A percentile compares a stretch with the other conserved stretches of the same genome.
These are phyloP conservation scores for Begonia loranthoides DNA, from an alignment of 306 rosid species.

Conservation along the genomic window DNA sequence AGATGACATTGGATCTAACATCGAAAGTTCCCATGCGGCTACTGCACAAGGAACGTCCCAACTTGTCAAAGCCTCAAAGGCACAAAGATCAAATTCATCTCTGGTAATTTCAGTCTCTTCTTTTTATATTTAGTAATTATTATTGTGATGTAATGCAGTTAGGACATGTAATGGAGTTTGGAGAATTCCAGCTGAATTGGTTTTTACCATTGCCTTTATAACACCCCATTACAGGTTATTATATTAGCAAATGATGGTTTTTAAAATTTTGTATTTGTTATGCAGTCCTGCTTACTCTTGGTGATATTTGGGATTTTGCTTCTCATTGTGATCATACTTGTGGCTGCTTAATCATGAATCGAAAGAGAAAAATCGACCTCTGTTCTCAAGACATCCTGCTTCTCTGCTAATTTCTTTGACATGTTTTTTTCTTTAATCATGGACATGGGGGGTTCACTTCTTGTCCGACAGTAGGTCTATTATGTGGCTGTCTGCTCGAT, in stretches of 20 bases:
- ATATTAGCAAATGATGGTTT: too few relatives aligned
- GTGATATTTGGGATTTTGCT: constrained; percentile 91
- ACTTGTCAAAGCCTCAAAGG: constrained; percentile 70
- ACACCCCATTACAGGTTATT: too few relatives aligned
- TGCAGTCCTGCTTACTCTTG: constrained; percentile 81
- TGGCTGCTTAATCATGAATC: constrained; percentile 44
- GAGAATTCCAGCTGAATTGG: too few relatives aligned
- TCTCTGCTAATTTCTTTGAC: constrained; percentile 12
- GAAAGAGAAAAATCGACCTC: constrained; percentile 1
- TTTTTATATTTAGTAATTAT: not conserved
- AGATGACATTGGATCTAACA: constrained; percentile 83
- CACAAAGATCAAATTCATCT: constrained; percentile 84
- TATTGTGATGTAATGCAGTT: not conserved
- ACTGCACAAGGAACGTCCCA: constrained; percentile 65
- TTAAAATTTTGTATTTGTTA: not conserved
- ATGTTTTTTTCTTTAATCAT: not conserved
- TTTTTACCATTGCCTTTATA: too few relatives aligned
- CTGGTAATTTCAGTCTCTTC: constrained; percentile 39
- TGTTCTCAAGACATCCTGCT: constrained; percentile 13
- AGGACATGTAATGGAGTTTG: too few relatives aligned
- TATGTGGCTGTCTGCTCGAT: constrained; percentile 7
- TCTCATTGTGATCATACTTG: constrained; percentile 69
- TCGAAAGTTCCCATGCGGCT: constrained; percentile 67
- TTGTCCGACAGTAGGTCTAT: not conserved
- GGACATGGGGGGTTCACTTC: too few relatives aligned